Percentiles rank a stretch among this genome's conserved stretches.
Conservation (phyloP, 2,329 filamentous ascomycete species). For the Juglanconis oblonga region DNA sequence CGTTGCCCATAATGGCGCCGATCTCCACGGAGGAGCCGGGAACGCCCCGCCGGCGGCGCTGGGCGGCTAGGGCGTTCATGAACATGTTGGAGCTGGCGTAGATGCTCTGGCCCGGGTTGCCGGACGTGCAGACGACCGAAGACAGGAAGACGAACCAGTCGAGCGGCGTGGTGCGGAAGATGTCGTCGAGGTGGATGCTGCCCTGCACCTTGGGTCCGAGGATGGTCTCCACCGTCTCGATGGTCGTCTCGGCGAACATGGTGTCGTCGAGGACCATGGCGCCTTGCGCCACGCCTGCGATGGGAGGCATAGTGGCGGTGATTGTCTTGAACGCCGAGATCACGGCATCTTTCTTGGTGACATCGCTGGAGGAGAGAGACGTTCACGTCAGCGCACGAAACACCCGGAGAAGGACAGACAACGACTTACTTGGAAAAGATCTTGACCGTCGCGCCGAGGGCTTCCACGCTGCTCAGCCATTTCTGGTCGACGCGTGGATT, state of each 20-base stretch:
- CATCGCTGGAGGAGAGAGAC: too few species aligned
- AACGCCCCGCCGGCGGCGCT: slow-evolving; percentile 27
- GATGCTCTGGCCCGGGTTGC: slow-evolving; percentile 28
- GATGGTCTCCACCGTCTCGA: slow-evolving; percentile 9
- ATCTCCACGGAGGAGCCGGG: slow-evolving; percentile 32
- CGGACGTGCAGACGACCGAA: slow-evolving; percentile 32
- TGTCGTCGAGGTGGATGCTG: slow-evolving; percentile 21
- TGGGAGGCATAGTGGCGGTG: slow-evolving; percentile 11
- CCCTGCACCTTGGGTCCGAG: slow-evolving; percentile 17
- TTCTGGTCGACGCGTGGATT: slow-evolving; percentile 27
- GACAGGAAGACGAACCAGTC: slow-evolving; percentile 37
- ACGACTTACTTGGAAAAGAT: slow-evolving; percentile 6
- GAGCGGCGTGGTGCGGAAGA: slow-evolving; percentile 17
- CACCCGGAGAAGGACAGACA: too few species aligned
- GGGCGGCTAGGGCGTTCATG: slow-evolving; percentile 29
- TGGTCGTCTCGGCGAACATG: not conserved
- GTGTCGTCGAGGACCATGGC: not conserved
- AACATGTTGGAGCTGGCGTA: slow-evolving; percentile 35
- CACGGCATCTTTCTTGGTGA: slow-evolving; percentile 19
- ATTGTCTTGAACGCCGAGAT: slow-evolving; percentile 24
- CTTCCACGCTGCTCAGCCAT: slow-evolving; percentile 2
- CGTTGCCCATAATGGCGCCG: slow-evolving; percentile 27
- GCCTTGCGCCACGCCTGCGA: not conserved
- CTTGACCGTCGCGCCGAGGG: slow-evolving; percentile 17
- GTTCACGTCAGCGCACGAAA: too few species aligned